These are phyloP conservation scores for Exophiala aquamarina DNA, from an alignment of 2,329 filamentous ascomycete species.

Conservation along the genomic window DNA sequence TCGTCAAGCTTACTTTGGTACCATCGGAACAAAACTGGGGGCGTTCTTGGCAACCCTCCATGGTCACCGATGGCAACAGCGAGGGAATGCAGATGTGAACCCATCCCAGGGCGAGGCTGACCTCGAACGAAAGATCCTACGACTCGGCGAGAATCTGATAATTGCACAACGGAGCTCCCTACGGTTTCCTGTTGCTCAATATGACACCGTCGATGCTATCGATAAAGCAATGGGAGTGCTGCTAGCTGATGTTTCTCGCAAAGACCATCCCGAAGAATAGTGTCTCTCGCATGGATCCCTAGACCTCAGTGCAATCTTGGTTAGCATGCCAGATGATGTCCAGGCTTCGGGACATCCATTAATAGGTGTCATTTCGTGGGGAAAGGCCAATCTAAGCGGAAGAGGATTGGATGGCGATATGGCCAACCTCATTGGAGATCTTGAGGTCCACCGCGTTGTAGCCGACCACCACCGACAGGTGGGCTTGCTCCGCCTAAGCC, in stretches of 20 bases:
- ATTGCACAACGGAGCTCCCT: too few species aligned
- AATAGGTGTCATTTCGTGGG: conserved; percentile 10
- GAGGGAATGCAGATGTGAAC: too few species aligned
- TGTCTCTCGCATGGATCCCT: conserved; percentile 11
- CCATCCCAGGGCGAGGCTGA: too few species aligned
- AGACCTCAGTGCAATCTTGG: conserved; percentile 8
- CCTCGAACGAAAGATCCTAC: too few species aligned
- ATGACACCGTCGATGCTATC: too few species aligned
- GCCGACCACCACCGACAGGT: conserved; percentile 1
- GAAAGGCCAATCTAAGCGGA: conserved; percentile 3
- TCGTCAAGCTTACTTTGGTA: background rate
- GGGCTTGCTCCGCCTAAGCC: background rate
- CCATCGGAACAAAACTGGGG: conserved; percentile 2
- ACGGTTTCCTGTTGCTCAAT: too few species aligned
- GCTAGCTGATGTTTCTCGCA: background rate
- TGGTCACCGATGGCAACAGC: background rate
- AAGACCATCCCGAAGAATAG: conserved; percentile 4
- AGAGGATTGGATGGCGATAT: conserved; percentile 11
- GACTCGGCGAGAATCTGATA: too few species aligned
- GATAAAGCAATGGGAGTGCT: too few species aligned
- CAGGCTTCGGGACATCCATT: background rate
- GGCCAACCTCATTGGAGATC: conserved; percentile 6
- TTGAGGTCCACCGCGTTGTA: conserved; percentile 6
- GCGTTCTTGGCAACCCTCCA: conserved; percentile 8
- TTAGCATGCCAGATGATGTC: background rate